phyloP scores from a whole-genome alignment of 2,329 filamentous ascomycete species.

The Balansia obtecta region DNA sequence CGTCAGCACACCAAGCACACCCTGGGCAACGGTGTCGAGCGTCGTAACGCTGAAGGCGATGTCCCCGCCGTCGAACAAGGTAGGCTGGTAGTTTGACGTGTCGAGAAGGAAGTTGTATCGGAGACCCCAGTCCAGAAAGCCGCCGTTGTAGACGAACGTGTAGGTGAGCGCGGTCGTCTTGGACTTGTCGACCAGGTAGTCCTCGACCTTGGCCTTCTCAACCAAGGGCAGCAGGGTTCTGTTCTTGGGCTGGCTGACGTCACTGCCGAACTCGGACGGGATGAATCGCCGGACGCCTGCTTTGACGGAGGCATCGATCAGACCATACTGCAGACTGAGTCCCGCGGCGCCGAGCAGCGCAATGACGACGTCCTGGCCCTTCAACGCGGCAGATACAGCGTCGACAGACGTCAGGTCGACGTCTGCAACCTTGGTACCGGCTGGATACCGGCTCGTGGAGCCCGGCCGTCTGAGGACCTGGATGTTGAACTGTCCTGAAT shows the following conservation, averaged over 20 bases:
- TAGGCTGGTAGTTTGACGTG: slow-evolving; percentile 23
- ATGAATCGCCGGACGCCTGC: slow-evolving; percentile 51
- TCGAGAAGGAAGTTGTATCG: slow-evolving; percentile 31
- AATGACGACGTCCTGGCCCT: slow-evolving; percentile 45
- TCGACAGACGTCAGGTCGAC: slow-evolving; percentile 29
- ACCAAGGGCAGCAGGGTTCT: slow-evolving; percentile 36
- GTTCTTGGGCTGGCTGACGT: slow-evolving; percentile 20
- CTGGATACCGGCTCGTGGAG: slow-evolving; percentile 25
- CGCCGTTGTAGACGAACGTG: slow-evolving; percentile 38
- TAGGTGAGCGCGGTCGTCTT: slow-evolving; percentile 35
- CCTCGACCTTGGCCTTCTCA: slow-evolving; percentile 32
- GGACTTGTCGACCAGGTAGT: slow-evolving; percentile 27
- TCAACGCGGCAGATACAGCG: slow-evolving; percentile 37
- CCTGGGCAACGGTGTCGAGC: slow-evolving; percentile 31
- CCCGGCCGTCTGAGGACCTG: slow-evolving; percentile 23
- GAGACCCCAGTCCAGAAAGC: slow-evolving; percentile 48
- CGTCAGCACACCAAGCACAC: slow-evolving; percentile 34
- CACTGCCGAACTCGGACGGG: slow-evolving; percentile 42
- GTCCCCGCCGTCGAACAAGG: slow-evolving; percentile 38
- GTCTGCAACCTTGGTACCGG: slow-evolving; percentile 17
- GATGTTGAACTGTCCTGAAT: slow-evolving; percentile 22
- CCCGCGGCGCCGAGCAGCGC: slow-evolving; percentile 21
- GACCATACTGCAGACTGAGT: slow-evolving; percentile 24
- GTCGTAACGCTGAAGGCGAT: slow-evolving; percentile 33
- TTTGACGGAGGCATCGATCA: slow-evolving; percentile 46